Percentiles rank a stretch among this genome's conserved stretches.
Conservation (phyloP, 331 rosid genomes). For the Arachis monticola region DNA sequence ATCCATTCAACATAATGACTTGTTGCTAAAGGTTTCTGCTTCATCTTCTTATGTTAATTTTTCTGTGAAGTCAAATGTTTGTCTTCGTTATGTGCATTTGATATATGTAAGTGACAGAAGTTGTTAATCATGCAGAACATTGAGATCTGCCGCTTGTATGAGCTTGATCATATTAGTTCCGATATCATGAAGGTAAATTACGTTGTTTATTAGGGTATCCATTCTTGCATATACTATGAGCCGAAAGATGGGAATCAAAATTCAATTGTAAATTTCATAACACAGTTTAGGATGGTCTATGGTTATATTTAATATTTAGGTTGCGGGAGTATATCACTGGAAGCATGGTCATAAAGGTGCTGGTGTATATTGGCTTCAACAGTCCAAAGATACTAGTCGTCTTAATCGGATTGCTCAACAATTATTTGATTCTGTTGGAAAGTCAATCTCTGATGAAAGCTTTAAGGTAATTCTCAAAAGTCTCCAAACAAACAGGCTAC, state of each 20-base stretch:
- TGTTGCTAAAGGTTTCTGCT: constrained; percentile 75
- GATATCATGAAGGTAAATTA: constrained; percentile 79
- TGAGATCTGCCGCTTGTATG: constrained; percentile 91
- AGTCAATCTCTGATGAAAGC: constrained; percentile 92
- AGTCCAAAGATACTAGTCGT: constrained; percentile 78
- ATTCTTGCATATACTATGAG: constrained; percentile 22
- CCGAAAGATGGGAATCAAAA: constrained; percentile 25
- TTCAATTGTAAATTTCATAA: constrained; percentile 8
- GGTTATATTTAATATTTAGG: constrained; percentile 48
- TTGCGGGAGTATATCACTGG: constrained; percentile 93
- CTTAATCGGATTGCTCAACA: constrained; percentile 89
- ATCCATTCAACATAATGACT: constrained; percentile 71
- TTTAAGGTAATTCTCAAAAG: constrained; percentile 63
- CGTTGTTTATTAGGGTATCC: constrained; percentile 32
- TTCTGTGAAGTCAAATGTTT: constrained; percentile 12
- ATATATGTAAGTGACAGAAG: constrained; percentile 43
- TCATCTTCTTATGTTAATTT: constrained; percentile 18
- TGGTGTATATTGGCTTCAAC: constrained; percentile 96
- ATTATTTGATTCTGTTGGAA: constrained; percentile 90
- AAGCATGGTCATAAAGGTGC: constrained; percentile 92
- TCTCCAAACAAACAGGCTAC: constrained; percentile 11
- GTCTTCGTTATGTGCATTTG: constrained; percentile 16
- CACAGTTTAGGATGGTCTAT: constrained; percentile 32
- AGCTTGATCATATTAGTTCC: constrained; percentile 72
- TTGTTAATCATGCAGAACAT: constrained; percentile 63